phyloP scores from a whole-genome alignment of 75 land plant genomes.

The Pinus taeda region DNA sequence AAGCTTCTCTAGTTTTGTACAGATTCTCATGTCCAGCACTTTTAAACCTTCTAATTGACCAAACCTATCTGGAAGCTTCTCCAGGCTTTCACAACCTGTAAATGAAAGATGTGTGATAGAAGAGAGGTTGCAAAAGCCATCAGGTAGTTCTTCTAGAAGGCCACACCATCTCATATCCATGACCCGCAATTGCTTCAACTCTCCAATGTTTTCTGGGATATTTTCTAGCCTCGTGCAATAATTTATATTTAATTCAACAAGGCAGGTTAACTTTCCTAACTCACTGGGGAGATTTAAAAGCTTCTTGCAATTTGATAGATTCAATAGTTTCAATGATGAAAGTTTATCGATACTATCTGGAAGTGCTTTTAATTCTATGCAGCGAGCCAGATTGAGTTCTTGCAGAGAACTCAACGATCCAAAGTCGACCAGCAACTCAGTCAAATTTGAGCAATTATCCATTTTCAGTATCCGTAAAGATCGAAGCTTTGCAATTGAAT shows the following conservation, averaged over 20 bases:
- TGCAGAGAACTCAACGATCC: too few relatives aligned
- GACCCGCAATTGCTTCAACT: too few relatives aligned
- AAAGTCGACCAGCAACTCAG: neutral
- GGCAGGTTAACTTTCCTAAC: neutral
- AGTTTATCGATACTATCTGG: neutral
- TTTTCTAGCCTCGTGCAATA: neutral
- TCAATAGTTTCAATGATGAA: neutral
- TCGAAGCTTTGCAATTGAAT: neutral
- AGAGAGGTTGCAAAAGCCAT: too few relatives aligned
- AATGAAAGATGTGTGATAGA: neutral
- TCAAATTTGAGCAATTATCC: neutral
- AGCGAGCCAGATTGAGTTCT: neutral
- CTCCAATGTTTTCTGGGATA: neutral
- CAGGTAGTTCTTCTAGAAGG: too few relatives aligned
- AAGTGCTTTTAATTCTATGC: neutral
- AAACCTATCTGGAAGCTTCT: neutral
- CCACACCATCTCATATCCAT: too few relatives aligned
- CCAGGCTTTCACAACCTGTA: rapidly evolving
- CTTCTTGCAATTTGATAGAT: neutral
- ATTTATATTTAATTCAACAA: neutral
- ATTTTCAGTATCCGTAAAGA: neutral
- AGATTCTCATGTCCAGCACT: neutral
- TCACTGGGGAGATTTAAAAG: neutral
- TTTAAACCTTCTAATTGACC: neutral
- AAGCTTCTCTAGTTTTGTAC: neutral